Evolutionary conservation across 441 rosid species (phyloP).

Genomic region (Hura crepitans): DNA sequence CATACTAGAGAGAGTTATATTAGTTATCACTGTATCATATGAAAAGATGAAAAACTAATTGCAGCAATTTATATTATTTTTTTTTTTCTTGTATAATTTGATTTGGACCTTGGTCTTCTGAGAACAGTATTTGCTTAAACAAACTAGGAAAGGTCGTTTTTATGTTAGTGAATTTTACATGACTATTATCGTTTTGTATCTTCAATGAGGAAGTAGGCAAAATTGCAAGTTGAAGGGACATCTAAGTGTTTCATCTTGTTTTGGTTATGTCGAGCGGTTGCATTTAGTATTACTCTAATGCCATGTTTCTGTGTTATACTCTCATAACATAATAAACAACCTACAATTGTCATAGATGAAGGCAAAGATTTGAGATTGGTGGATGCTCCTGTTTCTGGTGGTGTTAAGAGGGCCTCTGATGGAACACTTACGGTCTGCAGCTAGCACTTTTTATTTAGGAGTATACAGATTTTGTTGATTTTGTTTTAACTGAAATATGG

Average conservation of each 20-base stretch:
- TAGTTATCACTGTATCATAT: not conserved
- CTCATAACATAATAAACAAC: conserved; percentile 11
- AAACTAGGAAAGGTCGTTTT: not conserved
- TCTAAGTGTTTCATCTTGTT: conserved; percentile 8
- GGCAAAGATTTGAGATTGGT: conserved; percentile 79
- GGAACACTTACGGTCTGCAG: conserved; percentile 86
- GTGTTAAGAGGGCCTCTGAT: conserved; percentile 79
- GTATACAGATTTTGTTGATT: conserved; percentile 22
- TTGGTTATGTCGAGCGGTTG: not conserved
- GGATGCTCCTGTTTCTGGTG: conserved; percentile 99
- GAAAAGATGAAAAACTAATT: too few species aligned
- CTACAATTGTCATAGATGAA: conserved; percentile 45
- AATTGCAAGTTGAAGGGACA: not conserved
- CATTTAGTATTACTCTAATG: not conserved
- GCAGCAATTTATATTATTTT: too few species aligned
- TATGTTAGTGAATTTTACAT: not conserved
- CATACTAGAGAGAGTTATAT: not conserved
- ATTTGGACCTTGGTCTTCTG: not conserved
- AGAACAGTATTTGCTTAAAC: not conserved
- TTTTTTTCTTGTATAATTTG: not conserved
- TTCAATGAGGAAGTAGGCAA: not conserved
- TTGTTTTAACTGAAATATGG: conserved; percentile 14
- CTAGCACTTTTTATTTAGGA: conserved; percentile 13
- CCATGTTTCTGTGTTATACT: conserved; percentile 3
- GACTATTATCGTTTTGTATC: not conserved